Evolutionary conservation across 495 filamentous ascomycete genomes (phyloP).

Genomic region (Stereocaulon alpinum): DNA sequence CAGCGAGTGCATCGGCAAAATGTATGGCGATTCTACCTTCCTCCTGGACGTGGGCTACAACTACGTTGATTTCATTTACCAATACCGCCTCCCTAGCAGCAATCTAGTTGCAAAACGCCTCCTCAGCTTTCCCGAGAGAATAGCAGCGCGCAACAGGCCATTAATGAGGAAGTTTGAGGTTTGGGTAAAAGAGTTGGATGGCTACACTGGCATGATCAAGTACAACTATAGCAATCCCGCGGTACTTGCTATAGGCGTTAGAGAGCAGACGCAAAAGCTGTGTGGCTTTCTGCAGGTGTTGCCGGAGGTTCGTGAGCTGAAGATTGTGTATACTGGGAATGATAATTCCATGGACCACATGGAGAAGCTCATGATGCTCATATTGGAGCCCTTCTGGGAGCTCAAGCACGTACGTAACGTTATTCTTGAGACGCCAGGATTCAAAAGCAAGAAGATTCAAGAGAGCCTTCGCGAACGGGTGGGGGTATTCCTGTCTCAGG

Average conservation of each 20-base stretch:
- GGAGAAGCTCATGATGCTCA: not conserved
- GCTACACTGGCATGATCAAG: conserved; percentile 34
- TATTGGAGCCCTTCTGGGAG: not conserved
- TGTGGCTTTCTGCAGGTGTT: conserved; percentile 16
- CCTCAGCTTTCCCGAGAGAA: conserved; percentile 25
- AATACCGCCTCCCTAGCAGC: conserved; percentile 24
- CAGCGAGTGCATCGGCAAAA: conserved; percentile 34
- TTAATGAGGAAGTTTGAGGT: conserved; percentile 30
- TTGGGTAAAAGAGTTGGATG: conserved; percentile 30
- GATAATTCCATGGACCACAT: not conserved
- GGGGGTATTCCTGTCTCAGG: no score
- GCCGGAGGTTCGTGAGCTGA: conserved; percentile 15
- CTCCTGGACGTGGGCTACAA: conserved; percentile 40
- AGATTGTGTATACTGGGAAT: conserved; percentile 8
- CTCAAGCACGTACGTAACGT: not conserved
- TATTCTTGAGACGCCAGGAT: not conserved
- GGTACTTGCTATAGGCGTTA: conserved; percentile 22
- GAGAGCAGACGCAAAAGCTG: conserved; percentile 24
- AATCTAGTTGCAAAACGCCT: conserved; percentile 25
- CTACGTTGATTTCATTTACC: conserved; percentile 31
- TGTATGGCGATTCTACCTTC: conserved; percentile 41
- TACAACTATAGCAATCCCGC: conserved; percentile 31
- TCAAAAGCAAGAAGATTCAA: not conserved
- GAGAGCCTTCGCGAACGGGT: not conserved
- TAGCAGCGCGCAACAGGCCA: conserved; percentile 25